phyloP scores from a whole-genome alignment of 192 early-diverging fungal species.

The Pilobolus umbonatus region DNA sequence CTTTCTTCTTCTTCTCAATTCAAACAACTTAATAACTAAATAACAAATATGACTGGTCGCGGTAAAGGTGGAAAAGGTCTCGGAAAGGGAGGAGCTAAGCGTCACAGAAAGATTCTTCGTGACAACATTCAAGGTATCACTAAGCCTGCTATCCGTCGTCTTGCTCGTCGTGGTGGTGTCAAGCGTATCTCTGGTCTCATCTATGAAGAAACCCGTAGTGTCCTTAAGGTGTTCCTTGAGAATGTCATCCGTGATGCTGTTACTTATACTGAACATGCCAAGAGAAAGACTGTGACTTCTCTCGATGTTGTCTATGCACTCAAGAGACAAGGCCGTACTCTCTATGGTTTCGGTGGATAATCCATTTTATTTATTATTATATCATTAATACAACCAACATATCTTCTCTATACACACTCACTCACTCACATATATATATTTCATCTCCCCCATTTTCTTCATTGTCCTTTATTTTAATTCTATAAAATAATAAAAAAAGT shows the following conservation, averaged over 20 bases:
- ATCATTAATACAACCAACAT: too few species aligned
- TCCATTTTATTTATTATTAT: not conserved
- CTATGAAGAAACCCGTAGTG: slow-evolving; percentile 98
- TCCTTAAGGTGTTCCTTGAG: slow-evolving; percentile 97
- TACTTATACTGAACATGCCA: slow-evolving; percentile 98
- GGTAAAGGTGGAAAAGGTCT: slow-evolving; percentile 99
- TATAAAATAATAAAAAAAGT: too few species aligned
- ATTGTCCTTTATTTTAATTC: too few species aligned
- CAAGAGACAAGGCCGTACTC: slow-evolving; percentile 96
- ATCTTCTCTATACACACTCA: too few species aligned
- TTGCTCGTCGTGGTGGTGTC: slow-evolving; percentile 98
- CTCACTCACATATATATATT: too few species aligned
- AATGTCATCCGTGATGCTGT: slow-evolving; percentile 97
- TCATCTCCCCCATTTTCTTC: too few species aligned
- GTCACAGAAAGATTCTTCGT: slow-evolving; percentile 98
- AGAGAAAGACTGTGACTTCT: slow-evolving; percentile 98
- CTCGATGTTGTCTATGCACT: slow-evolving; percentile 99
- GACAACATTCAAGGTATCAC: slow-evolving; percentile 80
- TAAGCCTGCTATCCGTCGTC: slow-evolving; percentile 79
- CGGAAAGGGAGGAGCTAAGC: slow-evolving; percentile 99
- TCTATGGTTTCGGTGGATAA: slow-evolving; percentile 68
- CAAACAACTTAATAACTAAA: not conserved
- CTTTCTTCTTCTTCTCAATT: not conserved
- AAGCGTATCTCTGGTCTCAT: slow-evolving; percentile 98
- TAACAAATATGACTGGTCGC: slow-evolving; percentile 83